Conservation (phyloP, 1,284 basidiomycete species). For the Apiotrichum brassicae region DNA sequence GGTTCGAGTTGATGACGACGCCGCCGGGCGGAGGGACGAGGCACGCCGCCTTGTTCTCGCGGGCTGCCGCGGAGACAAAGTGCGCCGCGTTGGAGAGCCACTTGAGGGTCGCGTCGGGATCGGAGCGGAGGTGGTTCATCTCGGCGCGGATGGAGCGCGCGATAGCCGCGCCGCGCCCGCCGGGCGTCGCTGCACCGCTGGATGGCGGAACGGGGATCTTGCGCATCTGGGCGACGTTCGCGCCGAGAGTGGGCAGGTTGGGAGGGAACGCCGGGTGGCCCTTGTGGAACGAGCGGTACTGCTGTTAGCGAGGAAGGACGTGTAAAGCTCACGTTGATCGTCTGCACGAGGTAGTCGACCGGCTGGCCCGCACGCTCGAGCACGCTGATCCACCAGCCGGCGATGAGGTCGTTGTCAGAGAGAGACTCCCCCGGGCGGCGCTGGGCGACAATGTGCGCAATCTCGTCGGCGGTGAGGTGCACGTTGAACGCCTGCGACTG, state of each 20-base stretch:
- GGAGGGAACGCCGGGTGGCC: constrained; percentile 23
- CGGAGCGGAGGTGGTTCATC: constrained; percentile 12
- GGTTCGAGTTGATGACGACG: constrained; percentile 25
- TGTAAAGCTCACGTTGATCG: constrained; percentile 21
- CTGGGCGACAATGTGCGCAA: constrained; percentile 11
- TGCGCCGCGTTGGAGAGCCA: constrained; percentile 18
- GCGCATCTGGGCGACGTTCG: constrained; percentile 31
- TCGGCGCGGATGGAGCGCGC: constrained; percentile 12
- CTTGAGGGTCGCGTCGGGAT: constrained; percentile 13
- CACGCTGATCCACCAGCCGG: constrained; percentile 23
- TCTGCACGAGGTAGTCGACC: constrained; percentile 19
- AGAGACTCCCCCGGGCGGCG: constrained; percentile 7
- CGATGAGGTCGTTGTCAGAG: constrained; percentile 22
- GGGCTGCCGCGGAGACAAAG: constrained; percentile 9
- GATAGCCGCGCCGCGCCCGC: constrained; percentile 5
- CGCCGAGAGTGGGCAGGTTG: constrained; percentile 18
- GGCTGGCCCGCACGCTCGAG: constrained; percentile 17
- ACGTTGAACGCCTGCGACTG: constrained; percentile 10
- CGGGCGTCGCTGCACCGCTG: neutral
- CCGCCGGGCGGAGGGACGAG: constrained; percentile 18
- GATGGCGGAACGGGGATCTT: constrained; percentile 13
- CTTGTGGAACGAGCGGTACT: constrained; percentile 25
- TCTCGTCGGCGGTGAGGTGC: constrained; percentile 10
- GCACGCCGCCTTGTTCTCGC: constrained; percentile 14
- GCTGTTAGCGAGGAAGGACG: neutral